These are phyloP conservation scores for Artemisia tridentata DNA, from an alignment of 129 eudicot genomes.

Conservation along the genomic window DNA sequence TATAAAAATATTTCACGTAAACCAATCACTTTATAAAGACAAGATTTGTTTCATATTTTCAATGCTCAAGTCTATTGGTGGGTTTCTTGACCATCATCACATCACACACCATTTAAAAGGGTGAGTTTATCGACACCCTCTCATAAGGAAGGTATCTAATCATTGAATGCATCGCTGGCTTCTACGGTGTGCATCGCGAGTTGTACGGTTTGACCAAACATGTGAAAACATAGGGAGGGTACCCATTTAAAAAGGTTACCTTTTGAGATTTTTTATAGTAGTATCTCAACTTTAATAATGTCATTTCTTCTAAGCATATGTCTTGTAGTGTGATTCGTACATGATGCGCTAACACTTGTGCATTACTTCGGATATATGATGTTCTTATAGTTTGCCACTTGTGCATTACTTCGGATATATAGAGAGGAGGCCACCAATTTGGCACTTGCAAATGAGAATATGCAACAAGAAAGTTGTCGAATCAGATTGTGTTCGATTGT, in stretches of 20 bases:
- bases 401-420: background rate
- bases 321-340: background rate
- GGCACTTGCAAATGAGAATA: background rate
- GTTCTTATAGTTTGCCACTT: background rate
- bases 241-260: background rate
- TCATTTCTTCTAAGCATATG: background rate
- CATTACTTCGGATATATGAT: background rate
- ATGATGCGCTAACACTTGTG: background rate
- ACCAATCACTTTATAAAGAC: constrained; percentile 29
- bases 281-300: constrained; percentile 19
- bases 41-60: constrained; percentile 23
- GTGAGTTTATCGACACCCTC: too few species aligned
- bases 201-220: too few species aligned
- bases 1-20: constrained; percentile 22
- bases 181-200: too few species aligned
- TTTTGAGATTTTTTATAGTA: constrained; percentile 15
- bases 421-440: too few species aligned
- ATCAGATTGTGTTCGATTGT: background rate
- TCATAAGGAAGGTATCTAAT: too few species aligned
- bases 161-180: too few species aligned
- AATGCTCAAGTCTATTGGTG: constrained; percentile 4
- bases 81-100: too few species aligned
- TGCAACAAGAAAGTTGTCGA: background rate
- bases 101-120: too few species aligned
- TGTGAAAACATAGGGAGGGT: too few species aligned